Evolutionary conservation across 2,329 filamentous ascomycete species (phyloP).

Genomic region (Diplodia scrobiculata): DNA sequence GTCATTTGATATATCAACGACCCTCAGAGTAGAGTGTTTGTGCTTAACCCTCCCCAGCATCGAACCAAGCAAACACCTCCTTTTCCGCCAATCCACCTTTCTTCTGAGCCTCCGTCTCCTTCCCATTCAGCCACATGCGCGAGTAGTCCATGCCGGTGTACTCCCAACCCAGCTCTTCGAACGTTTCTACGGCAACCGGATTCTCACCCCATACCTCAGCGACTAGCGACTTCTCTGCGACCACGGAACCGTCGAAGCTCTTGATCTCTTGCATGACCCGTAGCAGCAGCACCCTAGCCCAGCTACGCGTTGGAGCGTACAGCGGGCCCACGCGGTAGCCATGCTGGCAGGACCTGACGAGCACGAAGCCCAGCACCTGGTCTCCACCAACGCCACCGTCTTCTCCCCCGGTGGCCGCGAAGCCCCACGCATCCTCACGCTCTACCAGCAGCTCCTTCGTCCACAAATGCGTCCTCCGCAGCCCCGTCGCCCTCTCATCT

Average conservation of each 20-base stretch:
- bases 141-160: slow-evolving; percentile 40
- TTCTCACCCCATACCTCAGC: slow-evolving; percentile 44
- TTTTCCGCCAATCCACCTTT: slow-evolving; percentile 38
- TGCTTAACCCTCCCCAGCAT: slow-evolving; percentile 37
- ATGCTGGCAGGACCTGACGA: slow-evolving; percentile 39
- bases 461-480: slow-evolving; percentile 41
- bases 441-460: slow-evolving; percentile 36
- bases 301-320: slow-evolving; percentile 37
- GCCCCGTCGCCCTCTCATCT: slow-evolving; percentile 40
- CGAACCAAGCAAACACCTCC: slow-evolving; percentile 44
- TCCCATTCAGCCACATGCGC: slow-evolving; percentile 45
- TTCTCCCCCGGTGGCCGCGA: slow-evolving; percentile 35
- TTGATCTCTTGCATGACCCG: slow-evolving; percentile 36
- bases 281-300: slow-evolving; percentile 37
- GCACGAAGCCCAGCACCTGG: slow-evolving; percentile 26
- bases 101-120: slow-evolving; percentile 39
- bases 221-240: slow-evolving; percentile 30
- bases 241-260: background rate
- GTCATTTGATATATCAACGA: too few species aligned
- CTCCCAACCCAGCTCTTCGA: slow-evolving; percentile 42
- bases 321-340: slow-evolving; percentile 44
- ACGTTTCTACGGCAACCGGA: slow-evolving; percentile 36
- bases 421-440: slow-evolving; percentile 38
- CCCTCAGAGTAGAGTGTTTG: background rate
- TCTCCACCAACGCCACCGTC: background rate